A percentile compares a stretch with the other conserved stretches of the same genome.
These are phyloP conservation scores for Rhizopus delemar DNA, from an alignment of 371 early-diverging fungal genomes.

Conservation along the genomic window DNA sequence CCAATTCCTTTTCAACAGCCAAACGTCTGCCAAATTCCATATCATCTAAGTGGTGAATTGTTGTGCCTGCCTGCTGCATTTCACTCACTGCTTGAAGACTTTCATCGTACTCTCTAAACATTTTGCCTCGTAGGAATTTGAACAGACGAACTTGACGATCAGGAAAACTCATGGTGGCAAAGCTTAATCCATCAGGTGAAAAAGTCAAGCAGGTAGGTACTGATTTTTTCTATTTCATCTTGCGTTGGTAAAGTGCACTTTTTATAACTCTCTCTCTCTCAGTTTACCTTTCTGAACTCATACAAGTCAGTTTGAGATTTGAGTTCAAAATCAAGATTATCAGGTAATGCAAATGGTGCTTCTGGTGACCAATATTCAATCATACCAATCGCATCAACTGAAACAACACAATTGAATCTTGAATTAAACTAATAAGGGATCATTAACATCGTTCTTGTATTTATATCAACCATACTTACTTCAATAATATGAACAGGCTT, in stretches of 20 bases:
- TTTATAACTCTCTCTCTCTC: neutral
- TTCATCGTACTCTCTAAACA: slow-evolving; percentile 91
- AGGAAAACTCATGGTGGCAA: slow-evolving; percentile 84
- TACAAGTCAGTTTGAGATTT: slow-evolving; percentile 95
- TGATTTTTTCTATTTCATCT: slow-evolving; percentile 47
- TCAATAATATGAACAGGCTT: slow-evolving; percentile 79
- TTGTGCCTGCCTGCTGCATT: slow-evolving; percentile 88
- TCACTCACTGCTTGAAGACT: slow-evolving; percentile 77
- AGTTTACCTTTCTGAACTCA: slow-evolving; percentile 83
- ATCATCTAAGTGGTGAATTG: slow-evolving; percentile 80
- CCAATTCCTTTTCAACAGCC: slow-evolving; percentile 87
- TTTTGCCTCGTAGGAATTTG: slow-evolving; percentile 80
- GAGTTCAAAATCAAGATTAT: slow-evolving; percentile 69
- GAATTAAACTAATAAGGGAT: slow-evolving; percentile 62
- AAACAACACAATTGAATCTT: slow-evolving; percentile 74
- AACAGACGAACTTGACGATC: slow-evolving; percentile 90
- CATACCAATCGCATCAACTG: slow-evolving; percentile 84
- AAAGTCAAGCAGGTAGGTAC: slow-evolving; percentile 81
- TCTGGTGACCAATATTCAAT: slow-evolving; percentile 91
- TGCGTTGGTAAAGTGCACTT: neutral
- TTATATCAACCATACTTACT: slow-evolving; percentile 18
- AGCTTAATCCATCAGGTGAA: slow-evolving; percentile 77
- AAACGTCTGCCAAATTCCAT: slow-evolving; percentile 97
- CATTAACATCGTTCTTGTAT: too few relatives aligned
- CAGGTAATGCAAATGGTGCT: slow-evolving; percentile 65